A percentile compares a stretch with the other conserved stretches of the same genome.
Evolutionary conservation across 805 yeast genomes (phyloP).

Genomic region (Yarrowia divulgata): DNA sequence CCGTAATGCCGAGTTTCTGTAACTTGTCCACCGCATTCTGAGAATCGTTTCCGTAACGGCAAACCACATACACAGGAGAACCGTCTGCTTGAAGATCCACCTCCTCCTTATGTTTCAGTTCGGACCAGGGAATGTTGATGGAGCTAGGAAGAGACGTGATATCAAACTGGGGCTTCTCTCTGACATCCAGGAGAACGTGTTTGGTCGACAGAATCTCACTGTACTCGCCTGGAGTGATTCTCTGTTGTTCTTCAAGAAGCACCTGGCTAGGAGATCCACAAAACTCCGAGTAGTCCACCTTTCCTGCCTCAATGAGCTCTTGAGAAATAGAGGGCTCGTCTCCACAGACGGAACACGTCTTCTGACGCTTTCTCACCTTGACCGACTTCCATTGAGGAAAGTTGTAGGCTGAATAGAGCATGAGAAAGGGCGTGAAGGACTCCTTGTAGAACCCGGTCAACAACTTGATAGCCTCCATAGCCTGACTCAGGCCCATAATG

Average conservation of each 20-base stretch:
- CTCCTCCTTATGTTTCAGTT: slow-evolving; percentile 52
- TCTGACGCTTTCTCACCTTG: slow-evolving; percentile 76
- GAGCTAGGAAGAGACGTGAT: slow-evolving; percentile 69
- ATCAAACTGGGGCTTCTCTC: slow-evolving; percentile 77
- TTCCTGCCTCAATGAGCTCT: slow-evolving; percentile 56
- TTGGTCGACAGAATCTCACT: slow-evolving; percentile 42
- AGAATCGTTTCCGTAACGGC: slow-evolving; percentile 92
- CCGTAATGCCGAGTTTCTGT: slow-evolving; percentile 58
- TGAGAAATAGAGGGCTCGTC: slow-evolving; percentile 58
- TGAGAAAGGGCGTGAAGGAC: slow-evolving; percentile 70
- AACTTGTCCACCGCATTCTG: slow-evolving; percentile 72
- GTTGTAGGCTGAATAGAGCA: slow-evolving; percentile 58
- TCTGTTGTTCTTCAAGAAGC: slow-evolving; percentile 57
- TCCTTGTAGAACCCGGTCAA: slow-evolving; percentile 60
- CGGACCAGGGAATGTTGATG: slow-evolving; percentile 67
- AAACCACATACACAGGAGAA: slow-evolving; percentile 64
- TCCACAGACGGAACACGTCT: slow-evolving; percentile 71
- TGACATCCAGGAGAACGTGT: slow-evolving; percentile 70
- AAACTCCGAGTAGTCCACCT: slow-evolving; percentile 70
- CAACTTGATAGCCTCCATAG: slow-evolving; percentile 82
- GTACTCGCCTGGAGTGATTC: slow-evolving; percentile 58
- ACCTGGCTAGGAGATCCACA: slow-evolving; percentile 67
- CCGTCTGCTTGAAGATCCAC: slow-evolving; percentile 42
- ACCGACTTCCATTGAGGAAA: slow-evolving; percentile 71
- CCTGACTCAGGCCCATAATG: slow-evolving; percentile 85